Conservation (phyloP, 2,329 filamentous ascomycete genomes). For the Claviceps sp. region DNA sequence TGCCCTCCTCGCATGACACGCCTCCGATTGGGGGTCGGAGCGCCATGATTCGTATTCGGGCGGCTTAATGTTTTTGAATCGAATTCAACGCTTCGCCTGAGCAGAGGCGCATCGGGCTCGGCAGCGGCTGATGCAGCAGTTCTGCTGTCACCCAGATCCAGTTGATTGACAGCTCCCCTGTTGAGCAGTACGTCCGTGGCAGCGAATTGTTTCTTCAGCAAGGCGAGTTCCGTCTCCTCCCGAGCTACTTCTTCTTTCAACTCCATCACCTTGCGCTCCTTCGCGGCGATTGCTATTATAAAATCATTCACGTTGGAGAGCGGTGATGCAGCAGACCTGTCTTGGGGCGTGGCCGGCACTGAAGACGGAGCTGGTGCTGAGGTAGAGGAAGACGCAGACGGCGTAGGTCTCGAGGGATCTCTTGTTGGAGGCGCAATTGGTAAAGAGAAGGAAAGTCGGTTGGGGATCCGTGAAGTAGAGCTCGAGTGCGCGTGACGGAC, state of each 20-base stretch:
- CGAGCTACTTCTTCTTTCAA: slow-evolving; percentile 76
- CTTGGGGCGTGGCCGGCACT: slow-evolving; percentile 37
- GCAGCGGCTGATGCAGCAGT: slow-evolving; percentile 8
- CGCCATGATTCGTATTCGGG: slow-evolving; percentile 34
- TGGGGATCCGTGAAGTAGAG: slow-evolving; percentile 40
- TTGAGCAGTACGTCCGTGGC: slow-evolving; percentile 65
- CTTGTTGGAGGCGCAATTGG: slow-evolving; percentile 44
- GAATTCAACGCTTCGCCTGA: slow-evolving; percentile 43
- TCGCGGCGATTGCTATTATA: slow-evolving; percentile 78
- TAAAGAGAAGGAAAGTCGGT: slow-evolving; percentile 46
- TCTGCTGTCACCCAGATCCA: slow-evolving; percentile 3
- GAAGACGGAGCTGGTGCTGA: slow-evolving; percentile 23
- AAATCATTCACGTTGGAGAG: slow-evolving; percentile 51
- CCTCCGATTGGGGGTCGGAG: slow-evolving; percentile 32
- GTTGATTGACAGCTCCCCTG: slow-evolving; percentile 31
- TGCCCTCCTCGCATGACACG: slow-evolving; percentile 57
- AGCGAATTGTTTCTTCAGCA: slow-evolving; percentile 75
- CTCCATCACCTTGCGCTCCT: slow-evolving; percentile 84
- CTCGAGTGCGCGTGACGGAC: slow-evolving; percentile 37
- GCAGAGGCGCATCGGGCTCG: slow-evolving; percentile 18
- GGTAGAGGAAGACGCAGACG: slow-evolving; percentile 22
- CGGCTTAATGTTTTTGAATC: slow-evolving; percentile 61
- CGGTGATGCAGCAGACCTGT: slow-evolving; percentile 27
- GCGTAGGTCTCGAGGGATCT: slow-evolving; percentile 37
- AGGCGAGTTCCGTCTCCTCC: slow-evolving; percentile 64